These are phyloP conservation scores for Monosporascus sp. DNA, from an alignment of 2,329 filamentous ascomycete genomes.

Conservation along the genomic window DNA sequence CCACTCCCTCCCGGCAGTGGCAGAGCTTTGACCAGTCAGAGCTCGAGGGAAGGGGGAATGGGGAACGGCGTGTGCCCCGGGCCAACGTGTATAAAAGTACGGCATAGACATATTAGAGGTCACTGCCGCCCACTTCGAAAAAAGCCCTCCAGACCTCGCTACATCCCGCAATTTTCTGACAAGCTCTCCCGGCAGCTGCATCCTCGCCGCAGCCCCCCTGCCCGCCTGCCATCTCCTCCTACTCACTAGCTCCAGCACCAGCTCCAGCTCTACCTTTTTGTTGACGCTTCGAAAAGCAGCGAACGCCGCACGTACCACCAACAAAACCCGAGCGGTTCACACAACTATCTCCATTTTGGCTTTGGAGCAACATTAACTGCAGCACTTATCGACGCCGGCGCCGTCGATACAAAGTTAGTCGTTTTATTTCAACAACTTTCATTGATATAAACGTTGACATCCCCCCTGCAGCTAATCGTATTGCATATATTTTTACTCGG, in stretches of 20 bases:
- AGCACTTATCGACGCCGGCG: neutral
- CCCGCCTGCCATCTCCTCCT: too few relatives aligned
- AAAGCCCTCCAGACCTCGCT: conserved; percentile 11
- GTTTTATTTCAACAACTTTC: neutral
- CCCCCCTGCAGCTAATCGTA: too few relatives aligned
- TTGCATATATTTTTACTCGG: neutral
- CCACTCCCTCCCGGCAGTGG: neutral
- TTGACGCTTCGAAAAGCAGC: neutral
- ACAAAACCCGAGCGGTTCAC: neutral
- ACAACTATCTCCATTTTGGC: neutral
- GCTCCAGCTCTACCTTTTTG: too few relatives aligned
- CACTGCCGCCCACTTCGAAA: conserved; percentile 13
- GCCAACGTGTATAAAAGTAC: conserved; percentile 8
- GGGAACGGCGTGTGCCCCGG: neutral
- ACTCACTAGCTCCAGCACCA: too few relatives aligned
- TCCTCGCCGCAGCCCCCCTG: neutral
- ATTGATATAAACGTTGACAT: too few relatives aligned
- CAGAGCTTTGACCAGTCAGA: conserved; percentile 1
- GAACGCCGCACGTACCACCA: neutral
- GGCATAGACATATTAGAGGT: conserved; percentile 12
- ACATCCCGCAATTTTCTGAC: conserved; percentile 7
- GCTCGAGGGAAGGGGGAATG: neutral
- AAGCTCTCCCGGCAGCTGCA: conserved; percentile 2
- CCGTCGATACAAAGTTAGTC: neutral
- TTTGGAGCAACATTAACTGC: neutral